These are phyloP conservation scores for Boletus sp. DNA, from an alignment of 1,284 basidiomycete genomes.

Conservation along the genomic window DNA sequence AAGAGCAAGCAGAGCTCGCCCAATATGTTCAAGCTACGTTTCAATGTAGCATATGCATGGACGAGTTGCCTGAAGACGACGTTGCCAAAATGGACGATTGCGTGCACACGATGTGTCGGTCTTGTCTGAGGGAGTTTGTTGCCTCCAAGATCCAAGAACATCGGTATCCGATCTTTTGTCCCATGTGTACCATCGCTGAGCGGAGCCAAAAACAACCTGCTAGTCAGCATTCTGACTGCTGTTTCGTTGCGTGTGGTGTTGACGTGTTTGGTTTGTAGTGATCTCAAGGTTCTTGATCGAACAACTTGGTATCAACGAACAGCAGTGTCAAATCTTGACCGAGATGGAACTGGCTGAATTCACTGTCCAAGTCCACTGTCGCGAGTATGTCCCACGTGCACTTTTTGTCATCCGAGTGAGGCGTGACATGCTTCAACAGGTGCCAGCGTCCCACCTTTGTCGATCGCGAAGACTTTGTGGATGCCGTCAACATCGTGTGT, in stretches of 20 bases:
- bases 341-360: constrained; percentile 59
- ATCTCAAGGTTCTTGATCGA: constrained; percentile 47
- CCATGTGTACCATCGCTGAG: constrained; percentile 48
- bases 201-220: constrained; percentile 37
- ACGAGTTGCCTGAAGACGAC: constrained; percentile 49
- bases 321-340: constrained; percentile 50
- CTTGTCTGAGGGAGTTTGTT: constrained; percentile 53
- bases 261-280: constrained; percentile 37
- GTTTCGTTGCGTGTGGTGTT: neutral
- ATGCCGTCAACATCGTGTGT: constrained; percentile 45
- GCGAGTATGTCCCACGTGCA: constrained; percentile 11
- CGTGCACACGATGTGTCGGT: constrained; percentile 58
- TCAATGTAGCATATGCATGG: constrained; percentile 62
- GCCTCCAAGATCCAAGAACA: constrained; percentile 53
- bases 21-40: constrained; percentile 39
- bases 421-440: constrained; percentile 34
- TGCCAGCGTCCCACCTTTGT: constrained; percentile 51
- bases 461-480: constrained; percentile 52
- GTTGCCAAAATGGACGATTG: constrained; percentile 52
- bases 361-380: constrained; percentile 51
- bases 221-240: constrained; percentile 37
- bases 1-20: constrained; percentile 45
- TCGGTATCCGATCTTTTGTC: constrained; percentile 65
- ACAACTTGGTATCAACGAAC: constrained; percentile 52
- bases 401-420: neutral